Base-by-base conservation (phyloP, 2,329 filamentous ascomycete genomes). In the Apiospora phragmitis region DNA sequence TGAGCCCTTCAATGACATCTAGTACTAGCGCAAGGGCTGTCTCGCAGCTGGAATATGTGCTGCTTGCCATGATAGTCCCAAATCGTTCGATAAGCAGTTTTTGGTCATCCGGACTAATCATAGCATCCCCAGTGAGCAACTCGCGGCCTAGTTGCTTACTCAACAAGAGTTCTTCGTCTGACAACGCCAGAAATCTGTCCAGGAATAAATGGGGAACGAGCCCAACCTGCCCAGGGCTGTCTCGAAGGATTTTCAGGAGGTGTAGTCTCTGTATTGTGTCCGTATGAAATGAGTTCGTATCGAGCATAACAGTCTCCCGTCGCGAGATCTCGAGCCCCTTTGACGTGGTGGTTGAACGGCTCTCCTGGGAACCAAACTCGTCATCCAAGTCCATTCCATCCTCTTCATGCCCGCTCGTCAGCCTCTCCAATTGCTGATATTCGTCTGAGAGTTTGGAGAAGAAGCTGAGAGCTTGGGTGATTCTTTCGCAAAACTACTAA, bases 1-100 rank as follows among this genome's bases (percentile, higher is more conserved):
- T 87, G 68, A 94, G 86, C 45, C 87, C 89, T 68, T 88, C 83
- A 78, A 97, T 87, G 69, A 93, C 82, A 65, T 92, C 88, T 32
- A 97, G 85, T 73, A 90, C 92, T 24, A 91, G 83, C 62, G 87
- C 87, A 67, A 94, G 83, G 4, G 92, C 90, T 26, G 91, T 88
- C 81, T 98, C 95, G 72, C 92, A 95, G 73, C 90, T 89, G 70
- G 91, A 89, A 75, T 92, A 92, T 38, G 89, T 86, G 71, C 90
- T 88, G 3, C 85, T 83, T 18, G 84, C 81, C 29, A 91, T 85
- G 8, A 90, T 81, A 0, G 76, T 77, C 1, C 88, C 89, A 6
- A 89, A 76, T 41, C 84, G 83, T 72, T 87, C 81, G 29, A 91
- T 79, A 1, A 91, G 79, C 3, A 75, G 79, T 12, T 81, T 73